These are phyloP conservation scores for Penicillium sp. DNA, from an alignment of 2,329 filamentous ascomycete species.

Conservation along the genomic window DNA sequence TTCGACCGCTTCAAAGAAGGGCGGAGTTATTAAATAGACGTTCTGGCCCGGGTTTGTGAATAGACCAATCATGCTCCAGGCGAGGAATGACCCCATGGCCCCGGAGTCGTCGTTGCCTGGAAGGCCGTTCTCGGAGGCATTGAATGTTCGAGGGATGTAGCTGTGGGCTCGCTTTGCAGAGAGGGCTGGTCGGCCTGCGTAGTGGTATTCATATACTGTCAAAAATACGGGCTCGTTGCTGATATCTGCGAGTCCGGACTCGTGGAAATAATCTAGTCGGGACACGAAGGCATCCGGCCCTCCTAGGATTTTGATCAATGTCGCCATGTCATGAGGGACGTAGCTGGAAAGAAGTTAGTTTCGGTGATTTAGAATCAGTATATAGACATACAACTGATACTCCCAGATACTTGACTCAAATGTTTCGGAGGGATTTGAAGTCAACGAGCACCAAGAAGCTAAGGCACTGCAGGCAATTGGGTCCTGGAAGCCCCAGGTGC, in stretches of 20 bases:
- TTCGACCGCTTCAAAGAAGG: constrained; percentile 62
- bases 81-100: constrained; percentile 68
- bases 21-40: constrained; percentile 67
- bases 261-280: constrained; percentile 65
- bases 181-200: constrained; percentile 61
- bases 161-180: constrained; percentile 56
- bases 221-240: constrained; percentile 66
- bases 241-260: constrained; percentile 63
- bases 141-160: constrained; percentile 65
- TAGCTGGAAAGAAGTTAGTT: constrained; percentile 54
- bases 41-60: constrained; percentile 69
- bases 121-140: constrained; percentile 56
- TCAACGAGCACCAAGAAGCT: constrained; percentile 29
- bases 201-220: constrained; percentile 69
- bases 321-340: constrained; percentile 49
- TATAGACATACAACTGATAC: constrained; percentile 51
- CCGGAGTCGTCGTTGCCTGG: constrained; percentile 71
- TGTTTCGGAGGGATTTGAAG: constrained; percentile 30
- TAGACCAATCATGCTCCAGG: constrained; percentile 68
- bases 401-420: constrained; percentile 36
- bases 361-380: constrained; percentile 50
- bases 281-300: constrained; percentile 58
- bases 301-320: constrained; percentile 60
- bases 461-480: constrained; percentile 42
- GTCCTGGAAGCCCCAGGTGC: constrained; percentile 67